A percentile compares a stretch with the other conserved stretches of the same genome.
Evolutionary conservation across 139 green algal genomes (phyloP).

Genomic region (Parachlorella kessleri): DNA sequence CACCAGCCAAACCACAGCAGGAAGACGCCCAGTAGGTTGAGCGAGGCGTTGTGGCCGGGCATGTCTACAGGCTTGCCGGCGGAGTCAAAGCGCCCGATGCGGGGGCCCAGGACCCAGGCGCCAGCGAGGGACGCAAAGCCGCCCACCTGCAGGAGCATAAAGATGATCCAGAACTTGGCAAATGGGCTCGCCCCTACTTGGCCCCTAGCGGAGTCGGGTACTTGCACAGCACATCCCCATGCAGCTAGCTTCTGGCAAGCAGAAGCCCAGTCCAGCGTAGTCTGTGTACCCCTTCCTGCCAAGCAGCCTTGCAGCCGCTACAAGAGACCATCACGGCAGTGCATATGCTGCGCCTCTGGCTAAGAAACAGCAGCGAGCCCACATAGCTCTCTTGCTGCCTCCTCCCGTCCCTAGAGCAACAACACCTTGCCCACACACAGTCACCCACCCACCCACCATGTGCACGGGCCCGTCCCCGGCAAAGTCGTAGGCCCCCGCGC

Average conservation of each 20-base stretch:
- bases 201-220: background rate
- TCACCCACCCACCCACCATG: too few relatives aligned
- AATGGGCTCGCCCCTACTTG: background rate
- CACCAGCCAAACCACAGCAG: slow-evolving; percentile 93
- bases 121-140: slow-evolving; percentile 81
- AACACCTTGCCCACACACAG: too few relatives aligned
- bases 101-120: slow-evolving; percentile 80
- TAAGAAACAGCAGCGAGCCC: too few relatives aligned
- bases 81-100: slow-evolving; percentile 86
- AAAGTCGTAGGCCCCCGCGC: slow-evolving; percentile 52
- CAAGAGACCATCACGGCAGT: background rate
- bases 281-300: too few relatives aligned
- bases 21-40: slow-evolving; percentile 64
- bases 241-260: background rate
- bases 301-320: too few relatives aligned
- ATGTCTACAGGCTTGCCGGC: slow-evolving; percentile 78
- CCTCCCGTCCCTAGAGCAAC: background rate
- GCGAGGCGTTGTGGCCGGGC: slow-evolving; percentile 69
- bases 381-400: background rate
- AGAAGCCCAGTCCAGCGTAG: too few relatives aligned
- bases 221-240: background rate
- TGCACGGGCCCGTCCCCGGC: slow-evolving; percentile 62
- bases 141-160: slow-evolving; percentile 28
- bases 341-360: background rate
- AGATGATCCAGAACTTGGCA: background rate